These are phyloP conservation scores for Apiotrichum montevideense DNA, from an alignment of 1,284 basidiomycete genomes.

Conservation along the genomic window DNA sequence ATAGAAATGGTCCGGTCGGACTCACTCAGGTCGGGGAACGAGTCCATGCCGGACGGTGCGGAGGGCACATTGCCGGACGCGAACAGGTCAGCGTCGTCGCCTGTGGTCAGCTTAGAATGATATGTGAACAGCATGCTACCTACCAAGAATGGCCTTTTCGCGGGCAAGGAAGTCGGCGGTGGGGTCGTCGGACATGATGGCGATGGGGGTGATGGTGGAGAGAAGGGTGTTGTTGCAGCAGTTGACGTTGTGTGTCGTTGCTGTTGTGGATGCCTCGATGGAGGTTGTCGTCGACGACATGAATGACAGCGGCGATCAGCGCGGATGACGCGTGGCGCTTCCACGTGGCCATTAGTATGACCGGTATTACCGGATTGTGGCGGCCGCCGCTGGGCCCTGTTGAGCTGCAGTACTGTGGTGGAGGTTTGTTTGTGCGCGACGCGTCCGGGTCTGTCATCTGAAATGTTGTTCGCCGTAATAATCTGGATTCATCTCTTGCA, in stretches of 20 bases:
- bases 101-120: constrained; percentile 15
- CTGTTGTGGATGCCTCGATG: no score
- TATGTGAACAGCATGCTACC: constrained; percentile 2
- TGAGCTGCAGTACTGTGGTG: constrained; percentile 1
- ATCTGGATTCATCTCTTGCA: background rate
- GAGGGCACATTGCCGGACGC: constrained; percentile 31
- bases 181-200: constrained; percentile 46
- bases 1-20: background rate
- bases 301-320: background rate
- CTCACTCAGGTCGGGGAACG: constrained; percentile 37
- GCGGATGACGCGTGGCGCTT: constrained; percentile 2
- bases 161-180: constrained; percentile 47
- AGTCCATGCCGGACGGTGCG: constrained; percentile 37
- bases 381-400: background rate
- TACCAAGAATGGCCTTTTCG: constrained; percentile 45
- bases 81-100: constrained; percentile 47
- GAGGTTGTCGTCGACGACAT: background rate
- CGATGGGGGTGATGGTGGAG: background rate
- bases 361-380: constrained; percentile 4
- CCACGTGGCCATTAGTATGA: constrained; percentile 3
- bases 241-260: background rate
- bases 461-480: background rate
- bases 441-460: background rate
- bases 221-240: background rate
- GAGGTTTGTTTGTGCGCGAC: background rate